These are phyloP conservation scores for Apiotrichum veenhuisii DNA, from an alignment of 1,284 basidiomycete species.

Conservation along the genomic window DNA sequence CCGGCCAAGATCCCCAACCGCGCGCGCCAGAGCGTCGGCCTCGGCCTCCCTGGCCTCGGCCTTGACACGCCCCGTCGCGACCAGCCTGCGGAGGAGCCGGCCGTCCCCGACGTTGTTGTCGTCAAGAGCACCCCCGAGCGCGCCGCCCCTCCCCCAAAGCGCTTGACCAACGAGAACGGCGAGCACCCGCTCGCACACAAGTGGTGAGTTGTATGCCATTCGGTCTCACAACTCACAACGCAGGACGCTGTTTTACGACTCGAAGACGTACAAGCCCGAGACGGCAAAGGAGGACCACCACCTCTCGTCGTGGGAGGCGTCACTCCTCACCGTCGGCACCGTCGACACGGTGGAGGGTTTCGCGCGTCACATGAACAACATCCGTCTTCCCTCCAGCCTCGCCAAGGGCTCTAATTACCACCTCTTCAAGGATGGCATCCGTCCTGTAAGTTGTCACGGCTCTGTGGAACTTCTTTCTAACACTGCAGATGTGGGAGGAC, in stretches of 20 bases:
- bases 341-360: conserved; percentile 81
- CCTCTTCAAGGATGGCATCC: conserved; percentile 68
- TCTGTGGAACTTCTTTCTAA: conserved; percentile 48
- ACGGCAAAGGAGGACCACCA: conserved; percentile 20
- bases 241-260: conserved; percentile 86
- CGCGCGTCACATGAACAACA: conserved; percentile 91
- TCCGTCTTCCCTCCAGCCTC: conserved; percentile 81
- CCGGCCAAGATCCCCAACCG: neutral
- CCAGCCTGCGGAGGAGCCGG: conserved; percentile 15
- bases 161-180: conserved; percentile 1
- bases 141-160: neutral
- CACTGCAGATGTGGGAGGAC: conserved; percentile 87
- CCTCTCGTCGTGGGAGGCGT: conserved; percentile 56
- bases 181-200: conserved; percentile 78
- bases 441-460: conserved; percentile 28
- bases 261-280: conserved; percentile 67
- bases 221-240: neutral
- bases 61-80: conserved; percentile 1
- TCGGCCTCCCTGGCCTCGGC: conserved; percentile 3
- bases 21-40: conserved; percentile 4
- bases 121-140: conserved; percentile 27
- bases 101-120: conserved; percentile 14
- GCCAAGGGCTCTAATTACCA: conserved; percentile 89
- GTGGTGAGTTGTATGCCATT: conserved; percentile 58
- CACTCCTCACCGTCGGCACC: conserved; percentile 69